phyloP scores from a whole-genome alignment of 2,329 filamentous ascomycete genomes.

The Talaromyces sp. region DNA sequence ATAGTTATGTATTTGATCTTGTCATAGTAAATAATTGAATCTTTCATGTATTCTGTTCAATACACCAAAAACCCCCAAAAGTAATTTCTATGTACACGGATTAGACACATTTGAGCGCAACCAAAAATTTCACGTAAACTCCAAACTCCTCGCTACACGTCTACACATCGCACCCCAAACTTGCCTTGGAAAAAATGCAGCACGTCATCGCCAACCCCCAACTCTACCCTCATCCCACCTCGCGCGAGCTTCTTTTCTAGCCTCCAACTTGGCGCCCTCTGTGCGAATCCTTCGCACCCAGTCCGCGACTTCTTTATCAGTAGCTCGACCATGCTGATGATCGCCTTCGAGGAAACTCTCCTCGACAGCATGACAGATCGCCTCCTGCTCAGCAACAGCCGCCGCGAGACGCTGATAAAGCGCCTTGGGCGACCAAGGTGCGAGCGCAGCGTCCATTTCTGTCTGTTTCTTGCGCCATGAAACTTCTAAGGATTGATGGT shows the following conservation, averaged over 20 bases:
- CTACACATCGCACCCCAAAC: background rate
- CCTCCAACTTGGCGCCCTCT: slow-evolving; percentile 69
- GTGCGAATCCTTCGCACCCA: slow-evolving; percentile 80
- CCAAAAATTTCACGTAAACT: background rate
- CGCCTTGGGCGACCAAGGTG: slow-evolving; percentile 77
- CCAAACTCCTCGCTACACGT: background rate
- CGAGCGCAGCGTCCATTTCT: slow-evolving; percentile 79
- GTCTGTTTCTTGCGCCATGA: slow-evolving; percentile 84
- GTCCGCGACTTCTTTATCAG: slow-evolving; percentile 76
- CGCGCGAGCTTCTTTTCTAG: slow-evolving; percentile 79
- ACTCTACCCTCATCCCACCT: slow-evolving; percentile 95
- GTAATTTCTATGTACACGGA: background rate
- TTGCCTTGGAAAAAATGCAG: background rate
- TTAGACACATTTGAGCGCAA: background rate
- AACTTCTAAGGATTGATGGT: slow-evolving; percentile 81
- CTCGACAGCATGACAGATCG: slow-evolving; percentile 73
- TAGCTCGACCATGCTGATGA: slow-evolving; percentile 47
- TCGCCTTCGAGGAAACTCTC: slow-evolving; percentile 80
- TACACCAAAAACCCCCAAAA: background rate
- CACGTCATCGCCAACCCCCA: slow-evolving; percentile 75
- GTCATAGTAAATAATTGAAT: background rate
- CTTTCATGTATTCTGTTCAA: background rate
- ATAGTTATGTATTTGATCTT: background rate
- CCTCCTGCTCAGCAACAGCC: slow-evolving; percentile 75
- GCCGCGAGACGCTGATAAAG: slow-evolving; percentile 76